A percentile compares a stretch with the other conserved stretches of the same genome.
Conservation (phyloP, 257 asterid species). For the Solanum rostratum region DNA sequence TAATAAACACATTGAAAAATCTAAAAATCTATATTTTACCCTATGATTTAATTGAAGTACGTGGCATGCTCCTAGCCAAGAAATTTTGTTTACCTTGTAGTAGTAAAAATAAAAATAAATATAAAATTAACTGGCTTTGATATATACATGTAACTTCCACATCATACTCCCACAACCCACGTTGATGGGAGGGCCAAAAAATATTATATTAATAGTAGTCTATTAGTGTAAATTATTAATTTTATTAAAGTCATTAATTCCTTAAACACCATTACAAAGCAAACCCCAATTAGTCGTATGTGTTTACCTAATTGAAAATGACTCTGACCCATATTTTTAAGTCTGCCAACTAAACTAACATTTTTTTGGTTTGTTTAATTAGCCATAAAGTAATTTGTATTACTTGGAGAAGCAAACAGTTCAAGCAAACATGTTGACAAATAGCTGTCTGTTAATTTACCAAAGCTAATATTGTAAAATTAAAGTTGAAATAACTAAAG, state of each 20-base stretch:
- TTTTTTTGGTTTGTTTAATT: too few relatives aligned
- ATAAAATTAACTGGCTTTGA: too few relatives aligned
- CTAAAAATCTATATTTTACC: neutral
- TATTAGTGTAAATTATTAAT: neutral
- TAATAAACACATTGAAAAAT: neutral
- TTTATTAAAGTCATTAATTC: neutral
- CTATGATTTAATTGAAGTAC: neutral
- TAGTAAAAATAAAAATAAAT: neutral
- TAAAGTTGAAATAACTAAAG: too few relatives aligned
- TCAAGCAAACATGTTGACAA: too few relatives aligned
- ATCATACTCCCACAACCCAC: neutral
- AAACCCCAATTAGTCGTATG: neutral
- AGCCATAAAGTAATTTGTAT: neutral
- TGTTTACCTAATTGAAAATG: neutral
- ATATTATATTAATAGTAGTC: neutral
- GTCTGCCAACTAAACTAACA: neutral
- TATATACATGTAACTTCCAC: neutral
- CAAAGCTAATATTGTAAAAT: too few relatives aligned
- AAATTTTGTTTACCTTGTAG: neutral
- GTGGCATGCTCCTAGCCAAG: neutral
- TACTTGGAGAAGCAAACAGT: too few relatives aligned
- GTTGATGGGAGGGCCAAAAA: neutral
- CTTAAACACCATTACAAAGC: neutral
- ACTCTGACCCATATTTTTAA: neutral
- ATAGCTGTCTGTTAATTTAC: too few relatives aligned